phyloP scores from a whole-genome alignment of 2,329 filamentous ascomycete genomes.

The Talaromyces islandicus region DNA sequence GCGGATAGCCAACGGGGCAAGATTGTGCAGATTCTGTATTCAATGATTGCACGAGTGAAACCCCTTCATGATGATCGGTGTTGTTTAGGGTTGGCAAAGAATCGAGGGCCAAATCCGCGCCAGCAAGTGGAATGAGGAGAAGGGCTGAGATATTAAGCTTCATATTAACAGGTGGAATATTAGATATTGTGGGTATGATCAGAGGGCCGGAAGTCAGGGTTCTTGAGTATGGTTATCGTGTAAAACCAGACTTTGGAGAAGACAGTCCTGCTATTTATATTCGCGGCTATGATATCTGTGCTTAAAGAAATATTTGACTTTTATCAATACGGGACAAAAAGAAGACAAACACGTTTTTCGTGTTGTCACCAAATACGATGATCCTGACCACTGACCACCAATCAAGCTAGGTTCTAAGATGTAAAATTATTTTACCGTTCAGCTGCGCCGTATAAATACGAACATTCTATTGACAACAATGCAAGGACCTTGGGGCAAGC shows the following conservation, averaged over 20 bases:
- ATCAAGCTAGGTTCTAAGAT: not conserved
- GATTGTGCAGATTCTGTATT: not conserved
- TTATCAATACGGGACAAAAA: not conserved
- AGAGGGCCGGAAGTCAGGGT: not conserved
- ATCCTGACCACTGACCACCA: not conserved
- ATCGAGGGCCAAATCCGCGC: not conserved
- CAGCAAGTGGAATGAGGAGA: not conserved
- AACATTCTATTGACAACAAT: not conserved
- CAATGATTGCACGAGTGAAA: not conserved
- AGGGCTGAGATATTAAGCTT: not conserved
- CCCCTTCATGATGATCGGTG: not conserved
- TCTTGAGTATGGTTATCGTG: not conserved
- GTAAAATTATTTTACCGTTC: not conserved
- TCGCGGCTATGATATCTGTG: not conserved
- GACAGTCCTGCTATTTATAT: not conserved
- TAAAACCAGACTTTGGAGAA: not conserved
- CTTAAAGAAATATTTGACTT: not conserved
- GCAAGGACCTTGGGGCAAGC: not conserved
- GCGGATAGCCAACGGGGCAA: not conserved
- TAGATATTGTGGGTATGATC: not conserved
- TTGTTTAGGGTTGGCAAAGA: not conserved
- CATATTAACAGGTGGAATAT: not conserved
- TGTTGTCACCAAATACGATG: not conserved
- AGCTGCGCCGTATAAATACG: not conserved
- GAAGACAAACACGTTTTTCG: not conserved